Evolutionary conservation across 1,139 yeast genomes (phyloP).

Genomic region (Spathaspora sp.): DNA sequence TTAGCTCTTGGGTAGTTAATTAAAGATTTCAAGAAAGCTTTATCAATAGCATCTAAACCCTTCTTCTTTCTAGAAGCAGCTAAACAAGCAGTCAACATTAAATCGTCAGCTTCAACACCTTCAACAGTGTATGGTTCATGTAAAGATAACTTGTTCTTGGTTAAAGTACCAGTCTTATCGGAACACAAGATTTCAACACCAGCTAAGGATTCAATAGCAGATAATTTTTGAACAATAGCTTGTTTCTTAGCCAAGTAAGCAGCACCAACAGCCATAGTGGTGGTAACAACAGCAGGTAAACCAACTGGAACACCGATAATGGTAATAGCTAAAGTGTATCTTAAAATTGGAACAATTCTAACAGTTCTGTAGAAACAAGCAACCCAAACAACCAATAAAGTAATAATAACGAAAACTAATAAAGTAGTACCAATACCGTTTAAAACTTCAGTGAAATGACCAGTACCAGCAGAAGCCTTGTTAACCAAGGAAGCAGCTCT

Average conservation of each 20-base stretch:
- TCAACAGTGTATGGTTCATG: conserved; percentile 99
- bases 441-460: conserved; percentile 97
- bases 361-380: conserved; percentile 95
- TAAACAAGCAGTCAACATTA: conserved; percentile 96
- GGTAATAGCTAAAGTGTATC: conserved; percentile 94
- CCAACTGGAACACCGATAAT: conserved; percentile 99
- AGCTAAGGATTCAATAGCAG: conserved; percentile 97
- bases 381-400: conserved; percentile 88
- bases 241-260: conserved; percentile 98
- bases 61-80: conserved; percentile 99
- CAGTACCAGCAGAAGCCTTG: conserved; percentile 91
- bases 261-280: conserved; percentile 99
- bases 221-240: conserved; percentile 96
- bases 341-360: conserved; percentile 83
- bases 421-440: conserved; percentile 96
- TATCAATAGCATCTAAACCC: conserved; percentile 98
- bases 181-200: conserved; percentile 99
- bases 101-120: conserved; percentile 97
- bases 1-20: conserved; percentile 88
- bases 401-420: conserved; percentile 83
- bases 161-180: conserved; percentile 98
- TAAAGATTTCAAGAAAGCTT: conserved; percentile 93
- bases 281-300: conserved; percentile 98
- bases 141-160: conserved; percentile 94
- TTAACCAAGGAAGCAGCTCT: conserved; percentile 96